Conservation (phyloP, 2,329 filamentous ascomycete genomes). For the Microthyrium microscopicum region DNA sequence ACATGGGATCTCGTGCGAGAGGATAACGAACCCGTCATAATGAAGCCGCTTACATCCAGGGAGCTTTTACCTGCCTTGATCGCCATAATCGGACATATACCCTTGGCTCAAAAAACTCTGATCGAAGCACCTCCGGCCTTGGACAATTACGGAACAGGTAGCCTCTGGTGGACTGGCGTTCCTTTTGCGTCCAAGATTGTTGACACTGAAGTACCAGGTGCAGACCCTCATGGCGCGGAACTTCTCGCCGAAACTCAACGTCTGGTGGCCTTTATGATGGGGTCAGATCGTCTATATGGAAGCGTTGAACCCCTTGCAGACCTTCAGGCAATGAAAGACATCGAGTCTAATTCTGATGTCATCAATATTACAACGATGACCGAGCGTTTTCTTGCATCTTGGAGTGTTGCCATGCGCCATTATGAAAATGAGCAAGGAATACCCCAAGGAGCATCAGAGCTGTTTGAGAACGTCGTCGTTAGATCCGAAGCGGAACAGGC, state of each 20-base stretch:
- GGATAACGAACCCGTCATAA: conserved; percentile 35
- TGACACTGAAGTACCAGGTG: conserved; percentile 29
- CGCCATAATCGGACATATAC: conserved; percentile 46
- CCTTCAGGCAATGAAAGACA: conserved; percentile 21
- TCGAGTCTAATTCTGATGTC: conserved; percentile 14
- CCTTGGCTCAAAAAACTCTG: conserved; percentile 39
- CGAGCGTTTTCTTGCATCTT: conserved; percentile 31
- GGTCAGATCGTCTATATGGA: conserved; percentile 40
- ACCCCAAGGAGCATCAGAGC: neutral
- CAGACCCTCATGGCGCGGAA: conserved; percentile 24
- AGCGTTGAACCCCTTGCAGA: conserved; percentile 34
- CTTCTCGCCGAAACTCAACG: conserved; percentile 42
- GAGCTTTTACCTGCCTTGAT: conserved; percentile 41
- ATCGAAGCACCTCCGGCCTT: conserved; percentile 29
- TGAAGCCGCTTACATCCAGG: conserved; percentile 36
- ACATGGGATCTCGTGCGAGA: conserved; percentile 31
- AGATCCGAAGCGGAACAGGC: neutral
- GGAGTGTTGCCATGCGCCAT: conserved; percentile 28
- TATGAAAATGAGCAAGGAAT: neutral
- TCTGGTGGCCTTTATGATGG: conserved; percentile 43
- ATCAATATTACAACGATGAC: conserved; percentile 21
- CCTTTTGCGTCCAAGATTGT: conserved; percentile 32
- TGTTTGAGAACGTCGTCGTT: neutral
- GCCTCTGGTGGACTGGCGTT: conserved; percentile 46
- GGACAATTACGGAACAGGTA: conserved; percentile 36